phyloP scores from a whole-genome alignment of 2,329 filamentous ascomycete species.

The Pestalotiopsis sp. region DNA sequence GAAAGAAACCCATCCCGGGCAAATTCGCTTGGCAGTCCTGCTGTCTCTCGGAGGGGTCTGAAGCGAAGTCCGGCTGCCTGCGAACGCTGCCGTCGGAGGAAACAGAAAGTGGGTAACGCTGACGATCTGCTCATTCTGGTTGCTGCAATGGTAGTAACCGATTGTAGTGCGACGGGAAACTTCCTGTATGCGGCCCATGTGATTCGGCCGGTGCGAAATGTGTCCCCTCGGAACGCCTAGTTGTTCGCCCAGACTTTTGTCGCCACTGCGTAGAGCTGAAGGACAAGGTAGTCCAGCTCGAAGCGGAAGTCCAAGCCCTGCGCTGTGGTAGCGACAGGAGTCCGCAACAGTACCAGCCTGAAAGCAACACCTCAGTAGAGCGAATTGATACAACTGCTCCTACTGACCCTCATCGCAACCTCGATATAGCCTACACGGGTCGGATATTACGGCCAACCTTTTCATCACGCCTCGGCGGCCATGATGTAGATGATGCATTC shows the following conservation, averaged over 20 bases:
- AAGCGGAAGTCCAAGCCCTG: not conserved
- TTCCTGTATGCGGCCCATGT: conserved; percentile 14
- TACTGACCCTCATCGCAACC: not conserved
- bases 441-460: not conserved
- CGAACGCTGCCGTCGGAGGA: conserved; percentile 14
- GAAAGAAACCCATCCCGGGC: not conserved
- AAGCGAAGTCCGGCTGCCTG: conserved; percentile 15
- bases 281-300: not conserved
- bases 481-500: not conserved
- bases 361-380: not conserved
- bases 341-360: not conserved
- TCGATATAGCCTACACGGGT: not conserved
- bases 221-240: conserved; percentile 14
- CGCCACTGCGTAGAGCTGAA: not conserved
- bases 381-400: not conserved
- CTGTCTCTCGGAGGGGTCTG: conserved; percentile 10
- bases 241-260: conserved; percentile 1
- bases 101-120: conserved; percentile 10
- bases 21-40: not conserved
- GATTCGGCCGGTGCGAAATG: conserved; percentile 7
- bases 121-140: not conserved
- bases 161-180: conserved; percentile 13
- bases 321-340: not conserved
- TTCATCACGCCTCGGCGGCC: not conserved
- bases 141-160: not conserved